These are phyloP conservation scores for Amaranthus cruentus DNA, from an alignment of 148 eudicot species.

Conservation along the genomic window DNA sequence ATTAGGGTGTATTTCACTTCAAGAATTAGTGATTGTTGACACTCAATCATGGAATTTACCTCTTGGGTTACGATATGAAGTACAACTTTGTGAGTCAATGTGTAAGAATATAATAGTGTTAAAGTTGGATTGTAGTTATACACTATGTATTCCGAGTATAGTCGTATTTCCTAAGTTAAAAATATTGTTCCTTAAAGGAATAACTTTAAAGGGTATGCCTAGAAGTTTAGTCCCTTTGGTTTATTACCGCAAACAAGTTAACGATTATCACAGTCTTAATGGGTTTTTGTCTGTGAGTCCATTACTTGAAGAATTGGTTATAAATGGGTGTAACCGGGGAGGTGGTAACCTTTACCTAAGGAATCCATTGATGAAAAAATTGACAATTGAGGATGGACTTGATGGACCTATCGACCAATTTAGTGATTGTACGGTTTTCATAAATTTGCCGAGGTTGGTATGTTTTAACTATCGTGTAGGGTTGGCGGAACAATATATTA, in stretches of 20 bases:
- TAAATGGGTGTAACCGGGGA: constrained; percentile 15
- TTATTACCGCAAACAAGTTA: no score
- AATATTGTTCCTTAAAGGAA: constrained; percentile 8
- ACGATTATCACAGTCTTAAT: constrained; percentile 3
- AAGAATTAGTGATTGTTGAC: no score
- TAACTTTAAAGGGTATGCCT: background rate
- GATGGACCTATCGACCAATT: constrained; percentile 10
- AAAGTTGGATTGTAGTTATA: constrained; percentile 1
- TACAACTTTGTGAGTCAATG: no score
- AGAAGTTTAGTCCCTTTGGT: no score
- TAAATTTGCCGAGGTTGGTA: constrained; percentile 16
- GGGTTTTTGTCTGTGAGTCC: constrained; percentile 11
- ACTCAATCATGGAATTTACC: no score
- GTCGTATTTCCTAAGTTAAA: constrained; percentile 11
- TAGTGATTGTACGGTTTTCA: background rate
- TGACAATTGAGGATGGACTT: constrained; percentile 20
- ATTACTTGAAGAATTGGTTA: constrained; percentile 22
- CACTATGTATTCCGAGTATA: background rate
- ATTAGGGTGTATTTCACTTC: background rate
- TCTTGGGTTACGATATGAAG: no score
- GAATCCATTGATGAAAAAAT: constrained; percentile 19
- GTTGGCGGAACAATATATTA: background rate
- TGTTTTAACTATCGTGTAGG: constrained; percentile 8
- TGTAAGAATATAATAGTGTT: background rate
- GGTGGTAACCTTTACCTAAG: constrained; percentile 6